These are phyloP conservation scores for Kodamaea hsintzibuensis DNA, from an alignment of 805 yeast species.

Conservation along the genomic window DNA sequence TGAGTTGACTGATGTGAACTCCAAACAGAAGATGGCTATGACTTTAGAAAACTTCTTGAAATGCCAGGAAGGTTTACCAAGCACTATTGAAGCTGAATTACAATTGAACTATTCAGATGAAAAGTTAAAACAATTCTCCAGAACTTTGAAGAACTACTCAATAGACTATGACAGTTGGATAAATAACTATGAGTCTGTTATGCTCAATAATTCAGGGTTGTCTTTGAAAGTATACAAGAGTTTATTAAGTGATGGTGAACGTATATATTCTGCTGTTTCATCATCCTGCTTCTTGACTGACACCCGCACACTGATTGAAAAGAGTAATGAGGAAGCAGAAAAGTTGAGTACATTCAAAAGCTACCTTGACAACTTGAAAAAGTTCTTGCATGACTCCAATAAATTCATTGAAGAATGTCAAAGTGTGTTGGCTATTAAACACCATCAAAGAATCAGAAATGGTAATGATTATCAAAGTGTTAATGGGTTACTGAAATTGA, in stretches of 20 bases:
- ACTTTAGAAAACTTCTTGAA: conserved; percentile 32
- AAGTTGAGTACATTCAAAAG: conserved; percentile 20
- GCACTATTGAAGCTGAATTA: background rate
- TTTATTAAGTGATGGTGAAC: conserved; percentile 57
- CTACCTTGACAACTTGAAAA: conserved; percentile 33
- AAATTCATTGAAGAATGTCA: conserved; percentile 59
- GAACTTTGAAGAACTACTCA: conserved; percentile 40
- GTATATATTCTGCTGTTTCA: conserved; percentile 41
- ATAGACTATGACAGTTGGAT: conserved; percentile 56
- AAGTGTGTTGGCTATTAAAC: conserved; percentile 50
- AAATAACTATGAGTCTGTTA: conserved; percentile 39
- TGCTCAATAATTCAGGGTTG: conserved; percentile 43
- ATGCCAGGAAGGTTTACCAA: conserved; percentile 10
- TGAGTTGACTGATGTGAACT: conserved; percentile 32
- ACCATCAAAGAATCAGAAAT: conserved; percentile 48
- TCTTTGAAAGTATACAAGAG: conserved; percentile 45
- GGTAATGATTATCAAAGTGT: conserved; percentile 20
- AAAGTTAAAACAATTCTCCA: conserved; percentile 39
- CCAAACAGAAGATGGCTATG: conserved; percentile 34
- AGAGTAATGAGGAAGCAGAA: background rate
- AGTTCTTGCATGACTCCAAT: conserved; percentile 46
- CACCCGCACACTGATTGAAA: conserved; percentile 1
- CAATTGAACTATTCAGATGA: conserved; percentile 52
- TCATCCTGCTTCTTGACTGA: conserved; percentile 21
- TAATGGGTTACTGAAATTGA: conserved; percentile 30